These are phyloP conservation scores for Mycena leptocephala DNA, from an alignment of 768 basidiomycete genomes.

Conservation along the genomic window DNA sequence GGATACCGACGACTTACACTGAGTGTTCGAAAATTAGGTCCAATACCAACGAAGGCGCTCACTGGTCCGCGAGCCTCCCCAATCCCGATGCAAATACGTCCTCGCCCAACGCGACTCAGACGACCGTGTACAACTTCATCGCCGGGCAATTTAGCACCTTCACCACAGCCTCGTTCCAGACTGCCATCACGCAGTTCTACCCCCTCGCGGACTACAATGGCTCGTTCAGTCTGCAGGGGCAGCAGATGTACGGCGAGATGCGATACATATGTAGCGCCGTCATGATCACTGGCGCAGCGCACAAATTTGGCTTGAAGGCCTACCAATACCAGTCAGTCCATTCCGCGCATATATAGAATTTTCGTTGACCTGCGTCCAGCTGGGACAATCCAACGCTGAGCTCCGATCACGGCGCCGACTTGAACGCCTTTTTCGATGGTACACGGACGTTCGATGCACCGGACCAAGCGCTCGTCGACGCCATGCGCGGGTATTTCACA, in stretches of 20 bases:
- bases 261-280: conserved; percentile 62
- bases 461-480: conserved; percentile 49
- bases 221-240: conserved; percentile 57
- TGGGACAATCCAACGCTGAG: too few species aligned
- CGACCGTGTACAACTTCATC: conserved; percentile 59
- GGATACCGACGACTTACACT: not conserved
- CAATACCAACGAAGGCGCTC: conserved; percentile 60
- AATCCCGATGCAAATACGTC: conserved; percentile 59
- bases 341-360: not conserved
- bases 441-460: conserved; percentile 38
- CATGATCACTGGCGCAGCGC: conserved; percentile 51
- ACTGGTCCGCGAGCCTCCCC: conserved; percentile 55
- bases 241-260: conserved; percentile 64
- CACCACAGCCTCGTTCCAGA: conserved; percentile 46
- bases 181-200: conserved; percentile 47
- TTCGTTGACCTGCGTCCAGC: conserved; percentile 22
- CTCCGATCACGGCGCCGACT: conserved; percentile 54
- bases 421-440: conserved; percentile 54
- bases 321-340: conserved; percentile 58
- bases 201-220: conserved; percentile 51
- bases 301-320: conserved; percentile 35
- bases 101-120: conserved; percentile 53
- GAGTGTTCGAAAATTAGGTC: conserved; percentile 39
- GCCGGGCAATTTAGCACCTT: conserved; percentile 55
- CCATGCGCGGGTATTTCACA: conserved; percentile 57